Conservation (phyloP, 805 yeast genomes). For the Ogataea haglerorum region DNA sequence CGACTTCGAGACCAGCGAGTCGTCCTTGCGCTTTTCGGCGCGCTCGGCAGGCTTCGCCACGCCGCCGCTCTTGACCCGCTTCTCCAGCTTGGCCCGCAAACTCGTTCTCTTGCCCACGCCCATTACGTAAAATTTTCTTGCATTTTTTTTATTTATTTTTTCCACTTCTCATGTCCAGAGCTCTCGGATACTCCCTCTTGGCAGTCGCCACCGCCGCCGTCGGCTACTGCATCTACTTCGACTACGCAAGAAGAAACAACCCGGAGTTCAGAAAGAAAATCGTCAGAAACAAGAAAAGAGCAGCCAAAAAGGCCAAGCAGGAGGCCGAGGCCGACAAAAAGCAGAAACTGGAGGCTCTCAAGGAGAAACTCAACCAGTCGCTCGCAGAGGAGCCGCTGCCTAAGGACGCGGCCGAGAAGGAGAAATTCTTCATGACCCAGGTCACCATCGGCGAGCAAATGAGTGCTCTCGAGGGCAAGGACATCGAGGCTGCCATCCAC, state of each 20-base stretch:
- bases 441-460: slow-evolving; percentile 84
- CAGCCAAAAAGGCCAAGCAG: slow-evolving; percentile 53
- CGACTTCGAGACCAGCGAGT: slow-evolving; percentile 59
- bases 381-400: slow-evolving; percentile 75
- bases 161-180: slow-evolving; percentile 26
- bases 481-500: slow-evolving; percentile 79
- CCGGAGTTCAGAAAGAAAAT: slow-evolving; percentile 77
- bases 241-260: slow-evolving; percentile 82
- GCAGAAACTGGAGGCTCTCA: slow-evolving; percentile 56
- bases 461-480: slow-evolving; percentile 60
- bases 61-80: slow-evolving; percentile 21
- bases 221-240: slow-evolving; percentile 86
- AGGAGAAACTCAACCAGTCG: slow-evolving; percentile 59
- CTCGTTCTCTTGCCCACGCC: slow-evolving; percentile 47
- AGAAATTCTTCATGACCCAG: slow-evolving; percentile 75
- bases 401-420: slow-evolving; percentile 61
- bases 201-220: slow-evolving; percentile 52
- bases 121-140: slow-evolving; percentile 20
- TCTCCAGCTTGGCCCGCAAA: slow-evolving; percentile 40
- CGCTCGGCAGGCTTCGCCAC: not conserved
- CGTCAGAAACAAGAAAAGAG: slow-evolving; percentile 59
- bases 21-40: slow-evolving; percentile 27
- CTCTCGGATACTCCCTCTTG: slow-evolving; percentile 33
- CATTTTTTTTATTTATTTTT: slow-evolving; percentile 4
- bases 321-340: slow-evolving; percentile 56